phyloP scores from a whole-genome alignment of 2,329 filamentous ascomycete genomes.

The Diaporthe velutina region DNA sequence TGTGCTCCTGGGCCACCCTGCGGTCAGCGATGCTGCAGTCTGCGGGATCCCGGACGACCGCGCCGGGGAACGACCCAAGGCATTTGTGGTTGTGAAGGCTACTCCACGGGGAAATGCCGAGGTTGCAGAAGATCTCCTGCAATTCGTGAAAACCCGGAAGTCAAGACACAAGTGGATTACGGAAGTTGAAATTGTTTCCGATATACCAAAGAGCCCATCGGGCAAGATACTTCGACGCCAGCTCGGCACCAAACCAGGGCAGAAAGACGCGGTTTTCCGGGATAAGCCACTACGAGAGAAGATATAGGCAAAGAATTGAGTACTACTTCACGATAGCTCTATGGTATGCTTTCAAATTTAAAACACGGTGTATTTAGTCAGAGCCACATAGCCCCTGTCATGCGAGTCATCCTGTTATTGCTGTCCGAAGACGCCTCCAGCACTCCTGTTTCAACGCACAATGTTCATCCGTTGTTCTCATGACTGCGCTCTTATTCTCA shows the following conservation, averaged over 20 bases:
- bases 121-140: conserved; percentile 55
- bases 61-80: conserved; percentile 69
- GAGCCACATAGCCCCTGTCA: no score
- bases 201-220: conserved; percentile 68
- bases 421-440: background rate
- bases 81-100: conserved; percentile 65
- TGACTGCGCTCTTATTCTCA: background rate
- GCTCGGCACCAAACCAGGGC: conserved; percentile 43
- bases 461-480: background rate
- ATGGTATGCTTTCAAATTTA: no score
- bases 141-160: conserved; percentile 64
- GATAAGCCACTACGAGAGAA: background rate
- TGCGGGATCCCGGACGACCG: conserved; percentile 65
- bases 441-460: background rate
- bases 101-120: conserved; percentile 40
- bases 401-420: background rate
- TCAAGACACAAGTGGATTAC: conserved; percentile 64
- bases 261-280: background rate
- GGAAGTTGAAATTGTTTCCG: conserved; percentile 60
- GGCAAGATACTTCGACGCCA: conserved; percentile 70
- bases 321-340: no score
- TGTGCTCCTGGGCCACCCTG: conserved; percentile 45
- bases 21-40: conserved; percentile 70
- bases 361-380: no score
- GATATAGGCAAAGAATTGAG: background rate